A percentile compares a stretch with the other conserved stretches of the same genome.
Conservation (phyloP, 2,329 filamentous ascomycete species). For the Onygenales sp. region DNA sequence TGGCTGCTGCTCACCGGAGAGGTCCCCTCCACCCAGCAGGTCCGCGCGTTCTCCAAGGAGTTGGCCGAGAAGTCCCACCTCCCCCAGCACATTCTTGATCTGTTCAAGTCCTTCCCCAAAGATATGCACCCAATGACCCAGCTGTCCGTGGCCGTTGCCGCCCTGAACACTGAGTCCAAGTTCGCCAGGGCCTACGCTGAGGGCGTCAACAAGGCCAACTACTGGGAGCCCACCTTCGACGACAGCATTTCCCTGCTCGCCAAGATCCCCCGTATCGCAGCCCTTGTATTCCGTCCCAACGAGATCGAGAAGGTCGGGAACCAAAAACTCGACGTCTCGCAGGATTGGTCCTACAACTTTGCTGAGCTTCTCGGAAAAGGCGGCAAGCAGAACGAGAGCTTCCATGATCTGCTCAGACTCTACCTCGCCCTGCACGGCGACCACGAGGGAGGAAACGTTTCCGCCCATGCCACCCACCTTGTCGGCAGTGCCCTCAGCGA, state of each 20-base stretch:
- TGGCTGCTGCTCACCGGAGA: conserved; percentile 93
- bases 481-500: conserved; percentile 92
- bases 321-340: conserved; percentile 65
- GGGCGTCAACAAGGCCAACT: conserved; percentile 88
- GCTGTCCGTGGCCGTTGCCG: conserved; percentile 86
- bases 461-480: conserved; percentile 87
- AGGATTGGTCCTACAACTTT: conserved; percentile 99
- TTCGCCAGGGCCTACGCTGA: conserved; percentile 90
- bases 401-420: conserved; percentile 87
- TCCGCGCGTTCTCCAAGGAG: conserved; percentile 73
- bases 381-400: conserved; percentile 76
- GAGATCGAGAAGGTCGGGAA: conserved; percentile 62
- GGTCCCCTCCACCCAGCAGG: conserved; percentile 73
- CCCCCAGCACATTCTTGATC: conserved; percentile 71
- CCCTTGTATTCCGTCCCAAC: conserved; percentile 94
- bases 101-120: conserved; percentile 81
- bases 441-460: conserved; percentile 97
- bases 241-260: conserved; percentile 88
- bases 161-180: conserved; percentile 88
- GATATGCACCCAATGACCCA: conserved; percentile 98
- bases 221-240: conserved; percentile 98
- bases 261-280: conserved; percentile 92
- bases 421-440: conserved; percentile 96
- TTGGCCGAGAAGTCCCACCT: conserved; percentile 78
- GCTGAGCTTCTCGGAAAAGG: conserved; percentile 86